Percentiles rank a stretch among this genome's conserved stretches.
These are phyloP conservation scores for Diutina siamensis DNA, from an alignment of 1,139 yeast species.

Conservation along the genomic window DNA sequence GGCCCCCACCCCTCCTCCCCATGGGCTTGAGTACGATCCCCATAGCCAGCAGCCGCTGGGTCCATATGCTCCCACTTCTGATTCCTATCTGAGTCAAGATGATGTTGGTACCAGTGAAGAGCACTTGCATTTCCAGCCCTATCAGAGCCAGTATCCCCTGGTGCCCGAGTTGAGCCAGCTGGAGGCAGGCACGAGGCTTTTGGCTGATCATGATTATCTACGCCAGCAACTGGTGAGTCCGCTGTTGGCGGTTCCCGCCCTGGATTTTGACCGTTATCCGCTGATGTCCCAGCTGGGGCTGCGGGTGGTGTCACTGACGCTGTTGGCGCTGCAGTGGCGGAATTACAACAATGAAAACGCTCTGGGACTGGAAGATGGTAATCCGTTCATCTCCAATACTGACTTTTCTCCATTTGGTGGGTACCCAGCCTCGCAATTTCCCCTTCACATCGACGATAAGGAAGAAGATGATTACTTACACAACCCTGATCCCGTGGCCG, in stretches of 20 bases:
- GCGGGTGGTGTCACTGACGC: constrained; percentile 20
- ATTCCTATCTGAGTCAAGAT: neutral
- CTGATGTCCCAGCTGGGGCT: constrained; percentile 9
- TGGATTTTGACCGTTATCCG: constrained; percentile 6
- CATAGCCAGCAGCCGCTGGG: neutral
- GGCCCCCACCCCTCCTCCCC: neutral
- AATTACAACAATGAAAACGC: constrained; percentile 6
- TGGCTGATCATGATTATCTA: constrained; percentile 1
- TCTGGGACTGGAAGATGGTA: neutral
- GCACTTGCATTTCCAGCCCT: neutral
- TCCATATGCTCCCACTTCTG: neutral
- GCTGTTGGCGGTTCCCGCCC: constrained; percentile 3
- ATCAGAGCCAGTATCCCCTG: neutral
- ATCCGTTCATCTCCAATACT: constrained; percentile 4
- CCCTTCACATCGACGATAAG: constrained; percentile 17
- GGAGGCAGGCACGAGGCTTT: neutral
- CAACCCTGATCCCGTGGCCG: constrained; percentile 19
- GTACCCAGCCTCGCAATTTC: constrained; percentile 17
- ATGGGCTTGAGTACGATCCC: neutral
- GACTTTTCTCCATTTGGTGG: constrained; percentile 15
- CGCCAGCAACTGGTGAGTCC: constrained; percentile 5
- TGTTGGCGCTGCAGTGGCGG: constrained; percentile 14
- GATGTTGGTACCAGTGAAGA: neutral
- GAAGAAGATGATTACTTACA: constrained; percentile 21
- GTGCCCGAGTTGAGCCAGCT: neutral